Conservation (phyloP, 768 basidiomycete species). For the Filobasidium wieringae region DNA sequence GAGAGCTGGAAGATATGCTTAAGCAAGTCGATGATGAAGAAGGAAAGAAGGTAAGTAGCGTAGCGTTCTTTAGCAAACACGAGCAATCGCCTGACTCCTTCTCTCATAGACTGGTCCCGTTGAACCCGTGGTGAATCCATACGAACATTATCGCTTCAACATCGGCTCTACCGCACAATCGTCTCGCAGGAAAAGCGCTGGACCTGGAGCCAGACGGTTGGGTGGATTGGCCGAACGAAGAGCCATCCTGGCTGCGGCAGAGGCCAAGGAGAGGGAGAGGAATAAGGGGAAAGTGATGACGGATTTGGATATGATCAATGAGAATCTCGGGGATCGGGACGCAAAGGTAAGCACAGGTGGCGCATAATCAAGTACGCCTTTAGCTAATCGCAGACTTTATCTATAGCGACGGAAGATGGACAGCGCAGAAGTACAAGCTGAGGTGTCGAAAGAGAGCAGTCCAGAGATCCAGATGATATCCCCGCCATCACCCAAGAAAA, state of each 20-base stretch:
- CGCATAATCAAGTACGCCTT: background rate
- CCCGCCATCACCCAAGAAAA: too few relatives aligned
- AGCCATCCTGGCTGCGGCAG: background rate
- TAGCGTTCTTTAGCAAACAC: background rate
- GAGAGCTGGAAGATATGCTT: slow-evolving; percentile 3
- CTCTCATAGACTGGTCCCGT: background rate
- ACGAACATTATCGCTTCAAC: slow-evolving; percentile 11
- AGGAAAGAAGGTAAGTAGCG: background rate
- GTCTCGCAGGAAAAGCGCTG: background rate
- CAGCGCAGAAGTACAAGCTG: too few relatives aligned
- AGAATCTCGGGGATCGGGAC: slow-evolving; percentile 3
- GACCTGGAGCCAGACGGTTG: background rate
- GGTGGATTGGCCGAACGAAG: background rate
- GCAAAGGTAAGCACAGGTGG: slow-evolving; percentile 1
- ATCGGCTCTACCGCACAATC: background rate
- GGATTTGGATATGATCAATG: slow-evolving; percentile 11
- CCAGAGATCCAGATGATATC: too few relatives aligned
- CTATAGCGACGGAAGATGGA: background rate
- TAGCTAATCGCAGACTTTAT: background rate
- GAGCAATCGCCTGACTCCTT: background rate
- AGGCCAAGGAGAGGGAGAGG: background rate
- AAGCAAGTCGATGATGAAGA: slow-evolving; percentile 3
- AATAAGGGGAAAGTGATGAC: slow-evolving; percentile 1
- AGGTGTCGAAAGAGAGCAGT: too few relatives aligned
- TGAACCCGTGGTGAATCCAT: slow-evolving; percentile 12